Conservation (phyloP, 306 rosid genomes). For the Datisca glomerata region DNA sequence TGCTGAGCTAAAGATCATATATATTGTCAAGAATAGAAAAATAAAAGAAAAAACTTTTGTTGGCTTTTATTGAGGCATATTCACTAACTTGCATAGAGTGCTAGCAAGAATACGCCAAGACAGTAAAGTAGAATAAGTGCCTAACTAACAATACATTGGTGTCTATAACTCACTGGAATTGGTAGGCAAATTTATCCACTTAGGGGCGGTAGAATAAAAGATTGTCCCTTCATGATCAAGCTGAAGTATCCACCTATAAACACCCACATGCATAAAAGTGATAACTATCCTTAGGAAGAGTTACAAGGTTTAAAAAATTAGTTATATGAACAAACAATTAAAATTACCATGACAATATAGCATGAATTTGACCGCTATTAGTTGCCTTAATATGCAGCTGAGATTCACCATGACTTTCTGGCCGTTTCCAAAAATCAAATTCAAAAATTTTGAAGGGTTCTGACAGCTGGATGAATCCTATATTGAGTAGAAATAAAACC, state of each 20-base stretch:
- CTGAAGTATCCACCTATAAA: constrained; percentile 86
- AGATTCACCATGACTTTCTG: constrained; percentile 64
- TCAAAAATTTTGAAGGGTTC: constrained; percentile 97
- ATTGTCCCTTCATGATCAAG: constrained; percentile 76
- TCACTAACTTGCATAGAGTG: too few relatives aligned
- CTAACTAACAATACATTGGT: neutral
- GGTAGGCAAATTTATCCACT: constrained; percentile 47
- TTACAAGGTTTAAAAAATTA: neutral
- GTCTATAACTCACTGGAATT: constrained; percentile 28
- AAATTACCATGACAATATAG: constrained; percentile 75
- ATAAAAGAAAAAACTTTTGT: too few relatives aligned
- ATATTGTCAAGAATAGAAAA: too few relatives aligned
- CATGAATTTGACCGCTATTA: constrained; percentile 60
- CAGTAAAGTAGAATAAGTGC: neutral
- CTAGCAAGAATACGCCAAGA: too few relatives aligned
- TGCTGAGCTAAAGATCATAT: too few relatives aligned
- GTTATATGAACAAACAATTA: constrained; percentile 8
- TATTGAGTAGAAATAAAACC: constrained; percentile 34
- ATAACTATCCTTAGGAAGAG: neutral
- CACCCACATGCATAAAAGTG: neutral
- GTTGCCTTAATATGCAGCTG: constrained; percentile 51
- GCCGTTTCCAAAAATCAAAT: constrained; percentile 97
- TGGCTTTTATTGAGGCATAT: too few relatives aligned
- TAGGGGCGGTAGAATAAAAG: constrained; percentile 82
- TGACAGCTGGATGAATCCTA: constrained; percentile 74